A percentile compares a stretch with the other conserved stretches of the same genome.
Conservation (phyloP, 2,329 filamentous ascomycete species). For the Penicillium corylophilum region DNA sequence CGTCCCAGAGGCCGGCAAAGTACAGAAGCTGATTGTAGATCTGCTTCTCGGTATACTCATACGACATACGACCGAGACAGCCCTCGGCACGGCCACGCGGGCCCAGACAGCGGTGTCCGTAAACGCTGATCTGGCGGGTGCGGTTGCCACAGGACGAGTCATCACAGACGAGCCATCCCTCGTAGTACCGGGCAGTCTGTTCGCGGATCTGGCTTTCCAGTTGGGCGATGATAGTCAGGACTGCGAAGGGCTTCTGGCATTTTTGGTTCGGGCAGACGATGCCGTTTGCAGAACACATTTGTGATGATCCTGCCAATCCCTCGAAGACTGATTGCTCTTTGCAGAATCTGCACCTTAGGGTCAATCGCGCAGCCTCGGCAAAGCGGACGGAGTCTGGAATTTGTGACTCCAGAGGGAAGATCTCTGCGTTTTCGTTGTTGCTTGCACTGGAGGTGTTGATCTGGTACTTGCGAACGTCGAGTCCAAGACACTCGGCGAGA, state of each 20-base stretch:
- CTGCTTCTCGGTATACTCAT: slow-evolving; percentile 82
- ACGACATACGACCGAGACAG: slow-evolving; percentile 83
- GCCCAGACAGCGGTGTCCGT: slow-evolving; percentile 84
- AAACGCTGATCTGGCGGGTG: slow-evolving; percentile 90
- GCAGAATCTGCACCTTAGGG: slow-evolving; percentile 78
- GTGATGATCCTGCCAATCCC: slow-evolving; percentile 62
- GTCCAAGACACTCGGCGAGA: slow-evolving; percentile 87
- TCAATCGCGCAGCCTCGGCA: slow-evolving; percentile 72
- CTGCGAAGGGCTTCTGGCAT: slow-evolving; percentile 66
- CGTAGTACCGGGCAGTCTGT: slow-evolving; percentile 82
- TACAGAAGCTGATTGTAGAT: slow-evolving; percentile 95
- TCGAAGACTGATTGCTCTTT: slow-evolving; percentile 71
- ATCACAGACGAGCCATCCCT: slow-evolving; percentile 87
- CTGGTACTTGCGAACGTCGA: slow-evolving; percentile 85
- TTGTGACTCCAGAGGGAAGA: slow-evolving; percentile 90
- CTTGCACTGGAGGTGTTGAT: slow-evolving; percentile 59
- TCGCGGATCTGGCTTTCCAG: slow-evolving; percentile 79
- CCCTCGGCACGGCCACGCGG: slow-evolving; percentile 80
- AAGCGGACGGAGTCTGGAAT: slow-evolving; percentile 91
- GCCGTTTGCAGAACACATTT: slow-evolving; percentile 69
- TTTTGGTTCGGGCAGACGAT: slow-evolving; percentile 64
- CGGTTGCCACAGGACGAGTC: slow-evolving; percentile 82
- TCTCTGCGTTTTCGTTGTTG: slow-evolving; percentile 62
- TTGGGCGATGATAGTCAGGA: slow-evolving; percentile 77
- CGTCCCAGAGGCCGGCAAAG: slow-evolving; percentile 80